Evolutionary conservation across 1,139 yeast genomes (phyloP).

Genomic region (Protomyces pachydermus): DNA sequence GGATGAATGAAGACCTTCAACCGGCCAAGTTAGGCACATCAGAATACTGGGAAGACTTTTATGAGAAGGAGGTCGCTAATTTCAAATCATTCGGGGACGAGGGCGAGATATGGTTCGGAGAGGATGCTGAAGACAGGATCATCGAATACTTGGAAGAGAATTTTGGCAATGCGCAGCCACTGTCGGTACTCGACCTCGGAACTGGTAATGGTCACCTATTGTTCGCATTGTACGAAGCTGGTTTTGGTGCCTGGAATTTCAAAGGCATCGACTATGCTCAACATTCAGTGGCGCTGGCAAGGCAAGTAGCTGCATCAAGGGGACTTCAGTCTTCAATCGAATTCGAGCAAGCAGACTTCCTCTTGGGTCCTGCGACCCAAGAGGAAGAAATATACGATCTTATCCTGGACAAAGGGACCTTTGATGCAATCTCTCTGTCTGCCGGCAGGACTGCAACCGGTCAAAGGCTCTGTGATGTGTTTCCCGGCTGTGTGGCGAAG

Average conservation of each 20-base stretch:
- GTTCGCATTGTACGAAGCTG: conserved; percentile 62
- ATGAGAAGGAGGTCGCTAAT: conserved; percentile 63
- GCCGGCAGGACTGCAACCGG: conserved; percentile 38
- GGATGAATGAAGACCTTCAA: conserved; percentile 22
- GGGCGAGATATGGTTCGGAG: conserved; percentile 95
- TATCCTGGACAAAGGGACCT: conserved; percentile 85
- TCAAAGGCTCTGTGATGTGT: conserved; percentile 48
- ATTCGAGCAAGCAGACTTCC: conserved; percentile 41
- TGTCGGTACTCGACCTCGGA: conserved; percentile 67
- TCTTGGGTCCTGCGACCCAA: conserved; percentile 30
- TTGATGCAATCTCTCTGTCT: conserved; percentile 87
- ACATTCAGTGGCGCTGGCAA: conserved; percentile 70
- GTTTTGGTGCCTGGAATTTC: conserved; percentile 46
- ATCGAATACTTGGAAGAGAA: conserved; percentile 54
- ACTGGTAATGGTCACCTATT: conserved; percentile 93
- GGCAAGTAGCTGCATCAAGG: conserved; percentile 49
- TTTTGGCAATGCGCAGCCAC: conserved; percentile 32
- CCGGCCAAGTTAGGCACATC: conserved; percentile 71
- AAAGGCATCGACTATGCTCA: conserved; percentile 84
- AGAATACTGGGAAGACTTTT: conserved; percentile 86
- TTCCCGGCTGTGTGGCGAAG: conserved; percentile 56
- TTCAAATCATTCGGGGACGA: conserved; percentile 72
- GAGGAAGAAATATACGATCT: conserved; percentile 52
- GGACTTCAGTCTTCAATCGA: conserved; percentile 40
- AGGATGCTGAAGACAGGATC: conserved; percentile 82